Percentiles rank a stretch among this genome's conserved stretches.
These are phyloP conservation scores for Ganoderma leucocontextum DNA, from an alignment of 1,284 basidiomycete genomes.

Conservation along the genomic window DNA sequence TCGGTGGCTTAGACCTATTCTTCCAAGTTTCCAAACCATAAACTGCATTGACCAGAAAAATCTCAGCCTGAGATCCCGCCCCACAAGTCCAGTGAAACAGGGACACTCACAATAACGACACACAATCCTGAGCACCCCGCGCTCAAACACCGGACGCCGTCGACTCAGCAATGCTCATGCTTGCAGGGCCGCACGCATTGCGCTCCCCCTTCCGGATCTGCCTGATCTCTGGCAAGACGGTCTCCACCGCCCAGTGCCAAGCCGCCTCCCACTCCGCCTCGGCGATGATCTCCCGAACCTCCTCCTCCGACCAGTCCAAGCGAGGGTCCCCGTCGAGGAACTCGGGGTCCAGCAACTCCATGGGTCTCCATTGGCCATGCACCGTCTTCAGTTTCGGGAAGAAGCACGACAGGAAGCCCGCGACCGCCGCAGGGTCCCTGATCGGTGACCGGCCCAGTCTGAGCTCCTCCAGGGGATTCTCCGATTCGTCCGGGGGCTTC, in stretches of 20 bases:
- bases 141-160: background rate
- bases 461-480: background rate
- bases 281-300: conserved; percentile 7
- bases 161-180: too few relatives aligned
- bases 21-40: too few relatives aligned
- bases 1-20: too few relatives aligned
- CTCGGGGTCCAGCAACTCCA: background rate
- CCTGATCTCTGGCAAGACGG: background rate
- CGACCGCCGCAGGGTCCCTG: background rate
- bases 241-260: background rate
- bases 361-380: background rate
- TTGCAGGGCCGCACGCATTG: background rate
- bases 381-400: conserved; percentile 4
- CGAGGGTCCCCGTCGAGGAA: background rate
- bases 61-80: too few relatives aligned
- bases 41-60: too few relatives aligned
- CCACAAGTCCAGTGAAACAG: too few relatives aligned
- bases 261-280: background rate
- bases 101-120: too few relatives aligned
- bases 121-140: background rate
- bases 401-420: conserved; percentile 16
- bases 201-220: background rate
- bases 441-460: conserved; percentile 12
- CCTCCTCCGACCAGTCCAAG: conserved; percentile 5
- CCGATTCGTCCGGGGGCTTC: background rate